A percentile compares a stretch with the other conserved stretches of the same genome.
Conservation (phyloP, 768 basidiomycete genomes). For the Royoungia palumana region DNA sequence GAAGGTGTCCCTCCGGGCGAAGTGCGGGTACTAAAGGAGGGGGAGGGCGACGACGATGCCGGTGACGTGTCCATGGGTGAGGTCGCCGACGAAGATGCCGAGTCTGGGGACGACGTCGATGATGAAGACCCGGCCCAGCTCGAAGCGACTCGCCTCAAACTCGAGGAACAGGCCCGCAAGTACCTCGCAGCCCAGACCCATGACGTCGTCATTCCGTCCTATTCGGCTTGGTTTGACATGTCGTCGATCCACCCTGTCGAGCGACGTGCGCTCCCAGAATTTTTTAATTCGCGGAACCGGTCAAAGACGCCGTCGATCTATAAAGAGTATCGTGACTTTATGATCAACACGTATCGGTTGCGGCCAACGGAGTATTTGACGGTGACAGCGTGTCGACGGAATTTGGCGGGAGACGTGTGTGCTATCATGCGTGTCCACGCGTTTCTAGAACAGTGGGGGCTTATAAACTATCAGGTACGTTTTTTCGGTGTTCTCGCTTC, state of each 20-base stretch:
- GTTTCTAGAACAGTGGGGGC: slow-evolving; percentile 97
- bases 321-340: slow-evolving; percentile 99
- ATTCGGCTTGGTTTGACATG: slow-evolving; percentile 98
- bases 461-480: slow-evolving; percentile 96
- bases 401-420: slow-evolving; percentile 96
- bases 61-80: slow-evolving; percentile 83
- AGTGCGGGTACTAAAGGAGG: slow-evolving; percentile 42
- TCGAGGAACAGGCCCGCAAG: slow-evolving; percentile 85
- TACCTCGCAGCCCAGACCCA: slow-evolving; percentile 98
- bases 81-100: slow-evolving; percentile 69
- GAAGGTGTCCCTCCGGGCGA: slow-evolving; percentile 29
- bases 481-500: background rate
- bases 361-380: slow-evolving; percentile 95
- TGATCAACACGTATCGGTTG: slow-evolving; percentile 97
- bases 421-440: slow-evolving; percentile 99
- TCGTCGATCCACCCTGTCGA: slow-evolving; percentile 90
- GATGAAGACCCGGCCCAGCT: slow-evolving; percentile 83
- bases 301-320: slow-evolving; percentile 96
- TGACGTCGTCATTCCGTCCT: slow-evolving; percentile 94
- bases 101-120: slow-evolving; percentile 78
- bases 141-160: slow-evolving; percentile 72
- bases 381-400: slow-evolving; percentile 93
- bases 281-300: slow-evolving; percentile 94
- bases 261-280: slow-evolving; percentile 89
- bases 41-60: slow-evolving; percentile 63